Percentiles rank a stretch among this genome's conserved stretches.
Evolutionary conservation across 345 rosid species (phyloP).

Genomic region (Eucalyptus erythrocorys): DNA sequence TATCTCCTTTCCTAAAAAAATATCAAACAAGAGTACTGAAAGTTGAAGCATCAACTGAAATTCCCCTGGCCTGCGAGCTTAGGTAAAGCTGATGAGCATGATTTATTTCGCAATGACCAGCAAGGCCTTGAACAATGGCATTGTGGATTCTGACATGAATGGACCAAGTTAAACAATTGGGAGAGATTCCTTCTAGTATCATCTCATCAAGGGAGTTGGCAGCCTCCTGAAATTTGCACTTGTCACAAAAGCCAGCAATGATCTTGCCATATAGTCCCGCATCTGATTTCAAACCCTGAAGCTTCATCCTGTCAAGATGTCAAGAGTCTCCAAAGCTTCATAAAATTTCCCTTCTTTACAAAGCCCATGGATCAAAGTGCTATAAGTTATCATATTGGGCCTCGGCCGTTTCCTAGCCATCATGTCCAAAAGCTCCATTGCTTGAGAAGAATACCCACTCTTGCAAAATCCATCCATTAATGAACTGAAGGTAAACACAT

Average conservation of each 20-base stretch:
- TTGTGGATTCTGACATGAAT: constrained; percentile 59
- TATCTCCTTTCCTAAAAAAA: constrained; percentile 48
- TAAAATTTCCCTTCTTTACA: constrained; percentile 58
- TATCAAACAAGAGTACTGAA: constrained; percentile 28
- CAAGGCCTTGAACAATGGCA: constrained; percentile 52
- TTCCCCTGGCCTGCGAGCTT: constrained; percentile 56
- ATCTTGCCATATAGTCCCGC: constrained; percentile 77
- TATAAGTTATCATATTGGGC: constrained; percentile 62
- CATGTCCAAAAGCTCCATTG: constrained; percentile 42
- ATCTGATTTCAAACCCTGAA: constrained; percentile 84
- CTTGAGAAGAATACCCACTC: constrained; percentile 39
- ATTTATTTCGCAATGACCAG: constrained; percentile 15
- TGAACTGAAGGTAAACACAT: constrained; percentile 71
- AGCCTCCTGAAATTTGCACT: constrained; percentile 54
- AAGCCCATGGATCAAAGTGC: constrained; percentile 56
- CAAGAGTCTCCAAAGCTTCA: constrained; percentile 64
- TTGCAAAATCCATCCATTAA: constrained; percentile 86
- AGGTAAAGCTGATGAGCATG: constrained; percentile 54
- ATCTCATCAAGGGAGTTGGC: constrained; percentile 91
- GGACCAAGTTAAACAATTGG: constrained; percentile 67
- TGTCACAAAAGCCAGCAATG: constrained; percentile 44
- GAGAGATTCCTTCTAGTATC: constrained; percentile 49
- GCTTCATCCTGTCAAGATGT: constrained; percentile 82
- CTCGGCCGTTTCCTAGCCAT: constrained; percentile 45
- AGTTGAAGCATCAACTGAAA: constrained; percentile 39